A percentile compares a stretch with the other conserved stretches of the same genome.
Evolutionary conservation across 106 monocot genomes (phyloP).

Genomic region (Dioscorea dumetorum): DNA sequence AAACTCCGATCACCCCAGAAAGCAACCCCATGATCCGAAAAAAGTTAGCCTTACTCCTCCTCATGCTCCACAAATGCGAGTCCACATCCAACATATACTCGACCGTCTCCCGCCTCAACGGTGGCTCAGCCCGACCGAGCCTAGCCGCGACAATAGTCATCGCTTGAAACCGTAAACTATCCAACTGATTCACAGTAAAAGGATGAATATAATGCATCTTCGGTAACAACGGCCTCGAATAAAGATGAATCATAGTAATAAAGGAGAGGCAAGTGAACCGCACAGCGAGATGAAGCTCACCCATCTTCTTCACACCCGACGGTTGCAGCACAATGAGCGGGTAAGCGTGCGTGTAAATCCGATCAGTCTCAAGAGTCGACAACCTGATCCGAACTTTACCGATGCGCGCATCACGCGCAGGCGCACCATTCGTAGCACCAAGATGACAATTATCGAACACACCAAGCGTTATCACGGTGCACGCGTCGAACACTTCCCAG

Average conservation of each 20-base stretch:
- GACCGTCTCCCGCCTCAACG: constrained; percentile 55
- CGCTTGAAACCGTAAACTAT: constrained; percentile 50
- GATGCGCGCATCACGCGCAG: constrained; percentile 33
- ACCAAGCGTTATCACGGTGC: constrained; percentile 63
- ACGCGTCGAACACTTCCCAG: constrained; percentile 67
- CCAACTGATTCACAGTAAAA: constrained; percentile 38
- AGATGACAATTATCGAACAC: constrained; percentile 71
- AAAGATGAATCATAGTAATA: constrained; percentile 41
- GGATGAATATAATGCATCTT: constrained; percentile 49
- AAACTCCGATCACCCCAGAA: constrained; percentile 30
- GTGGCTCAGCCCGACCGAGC: constrained; percentile 57
- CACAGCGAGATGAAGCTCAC: constrained; percentile 52
- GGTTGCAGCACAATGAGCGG: constrained; percentile 52
- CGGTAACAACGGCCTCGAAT: constrained; percentile 50
- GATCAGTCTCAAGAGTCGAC: constrained; percentile 51
- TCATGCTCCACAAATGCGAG: constrained; percentile 80
- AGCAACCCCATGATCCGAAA: constrained; percentile 53
- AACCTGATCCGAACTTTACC: constrained; percentile 61
- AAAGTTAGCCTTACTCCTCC: constrained; percentile 73
- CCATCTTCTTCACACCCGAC: constrained; percentile 72
- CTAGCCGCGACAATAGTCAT: constrained; percentile 66
- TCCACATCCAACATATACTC: constrained; percentile 75
- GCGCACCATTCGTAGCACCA: constrained; percentile 8
- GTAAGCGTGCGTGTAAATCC: constrained; percentile 57
- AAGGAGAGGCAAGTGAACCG: constrained; percentile 57